Conservation (phyloP, 2,329 filamentous ascomycete species). For the Aspergillus ruber region DNA sequence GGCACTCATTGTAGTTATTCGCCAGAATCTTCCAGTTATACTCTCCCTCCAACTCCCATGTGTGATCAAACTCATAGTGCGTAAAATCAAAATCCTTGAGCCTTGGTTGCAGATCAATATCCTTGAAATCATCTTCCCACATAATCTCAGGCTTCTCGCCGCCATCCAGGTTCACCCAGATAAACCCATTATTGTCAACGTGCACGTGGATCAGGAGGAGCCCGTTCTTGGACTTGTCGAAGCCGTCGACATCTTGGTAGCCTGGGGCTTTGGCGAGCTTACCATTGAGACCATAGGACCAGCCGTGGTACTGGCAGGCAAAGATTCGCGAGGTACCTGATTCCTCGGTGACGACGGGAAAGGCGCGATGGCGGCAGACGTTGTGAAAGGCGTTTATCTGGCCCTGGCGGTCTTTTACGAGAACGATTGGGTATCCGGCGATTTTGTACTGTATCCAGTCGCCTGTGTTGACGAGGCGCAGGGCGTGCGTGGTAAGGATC, state of each 20-base stretch:
- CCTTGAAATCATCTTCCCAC: constrained; percentile 50
- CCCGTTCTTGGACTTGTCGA: constrained; percentile 50
- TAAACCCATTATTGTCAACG: constrained; percentile 49
- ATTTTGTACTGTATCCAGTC: constrained; percentile 53
- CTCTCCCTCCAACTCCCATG: constrained; percentile 51
- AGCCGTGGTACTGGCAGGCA: constrained; percentile 55
- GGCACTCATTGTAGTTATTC: constrained; percentile 56
- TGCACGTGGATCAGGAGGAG: constrained; percentile 51
- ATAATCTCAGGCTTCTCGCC: constrained; percentile 40
- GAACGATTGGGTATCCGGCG: constrained; percentile 52
- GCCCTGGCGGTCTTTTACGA: constrained; percentile 46
- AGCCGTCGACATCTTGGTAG: constrained; percentile 50
- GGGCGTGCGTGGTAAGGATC: constrained; percentile 36
- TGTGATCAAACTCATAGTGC: constrained; percentile 53
- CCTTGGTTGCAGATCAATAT: constrained; percentile 42
- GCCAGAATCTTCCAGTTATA: constrained; percentile 57
- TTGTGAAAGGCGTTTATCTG: constrained; percentile 56
- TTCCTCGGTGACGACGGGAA: constrained; percentile 47
- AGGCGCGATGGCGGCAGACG: constrained; percentile 54
- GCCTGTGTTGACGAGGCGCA: constrained; percentile 46
- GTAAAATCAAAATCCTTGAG: constrained; percentile 45
- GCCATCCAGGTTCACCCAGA: constrained; percentile 54
- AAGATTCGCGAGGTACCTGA: constrained; percentile 47
- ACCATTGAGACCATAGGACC: constrained; percentile 53
- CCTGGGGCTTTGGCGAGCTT: constrained; percentile 54